phyloP scores from a whole-genome alignment of 2,329 filamentous ascomycete genomes.

The Ascochyta rabiei region DNA sequence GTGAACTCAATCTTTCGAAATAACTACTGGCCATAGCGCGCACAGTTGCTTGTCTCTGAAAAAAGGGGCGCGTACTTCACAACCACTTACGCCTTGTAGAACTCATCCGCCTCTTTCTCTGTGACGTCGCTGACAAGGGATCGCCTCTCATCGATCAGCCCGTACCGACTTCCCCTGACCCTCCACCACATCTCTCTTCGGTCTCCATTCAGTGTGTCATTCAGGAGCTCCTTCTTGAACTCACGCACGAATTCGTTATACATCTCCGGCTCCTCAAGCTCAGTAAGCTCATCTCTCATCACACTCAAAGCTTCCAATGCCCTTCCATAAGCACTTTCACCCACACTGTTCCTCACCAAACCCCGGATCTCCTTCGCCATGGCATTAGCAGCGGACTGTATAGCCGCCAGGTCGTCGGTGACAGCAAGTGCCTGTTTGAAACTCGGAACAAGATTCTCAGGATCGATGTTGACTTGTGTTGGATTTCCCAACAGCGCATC shows the following conservation, averaged over 20 bases:
- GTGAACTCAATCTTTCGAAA: background rate
- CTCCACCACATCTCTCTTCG: conserved; percentile 82
- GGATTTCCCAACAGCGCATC: conserved; percentile 74
- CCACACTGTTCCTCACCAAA: conserved; percentile 74
- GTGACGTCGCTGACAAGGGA: conserved; percentile 70
- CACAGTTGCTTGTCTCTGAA: background rate
- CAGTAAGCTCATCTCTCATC: conserved; percentile 77
- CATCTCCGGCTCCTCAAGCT: conserved; percentile 73
- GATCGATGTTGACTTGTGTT: conserved; percentile 62
- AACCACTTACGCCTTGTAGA: conserved; percentile 32
- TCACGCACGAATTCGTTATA: conserved; percentile 77
- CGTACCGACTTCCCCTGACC: conserved; percentile 69
- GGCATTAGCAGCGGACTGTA: conserved; percentile 73
- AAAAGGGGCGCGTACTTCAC: background rate
- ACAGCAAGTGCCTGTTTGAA: conserved; percentile 79
- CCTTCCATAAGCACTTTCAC: conserved; percentile 74
- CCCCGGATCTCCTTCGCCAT: conserved; percentile 73
- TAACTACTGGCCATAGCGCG: background rate
- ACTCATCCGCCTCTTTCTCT: conserved; percentile 68
- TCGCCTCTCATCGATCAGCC: conserved; percentile 71
- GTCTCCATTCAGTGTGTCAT: conserved; percentile 75
- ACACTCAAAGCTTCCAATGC: conserved; percentile 77
- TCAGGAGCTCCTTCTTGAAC: conserved; percentile 74
- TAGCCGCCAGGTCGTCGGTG: conserved; percentile 64
- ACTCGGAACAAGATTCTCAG: conserved; percentile 82